Percentiles rank a stretch among this genome's conserved stretches.
These are phyloP conservation scores for Beauveria australis DNA, from an alignment of 2,329 filamentous ascomycete genomes.

Conservation along the genomic window DNA sequence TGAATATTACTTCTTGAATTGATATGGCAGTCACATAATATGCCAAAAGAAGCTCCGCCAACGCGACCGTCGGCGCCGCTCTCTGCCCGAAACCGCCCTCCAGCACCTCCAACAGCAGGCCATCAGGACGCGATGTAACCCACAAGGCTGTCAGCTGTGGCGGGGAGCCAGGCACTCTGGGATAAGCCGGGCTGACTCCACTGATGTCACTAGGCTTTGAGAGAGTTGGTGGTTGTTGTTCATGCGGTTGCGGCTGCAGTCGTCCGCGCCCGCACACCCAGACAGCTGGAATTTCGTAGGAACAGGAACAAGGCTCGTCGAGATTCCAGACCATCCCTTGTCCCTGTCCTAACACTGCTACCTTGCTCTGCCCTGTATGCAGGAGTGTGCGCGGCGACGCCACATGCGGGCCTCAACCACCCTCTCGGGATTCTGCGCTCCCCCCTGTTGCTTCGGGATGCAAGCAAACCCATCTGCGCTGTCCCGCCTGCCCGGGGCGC, in stretches of 20 bases:
- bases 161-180: neutral
- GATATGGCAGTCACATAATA: neutral
- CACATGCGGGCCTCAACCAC: neutral
- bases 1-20: conserved; percentile 5
- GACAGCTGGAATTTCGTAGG: neutral
- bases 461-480: neutral
- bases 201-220: neutral
- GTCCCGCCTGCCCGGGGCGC: neutral
- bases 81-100: neutral
- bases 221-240: neutral
- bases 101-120: neutral
- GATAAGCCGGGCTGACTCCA: neutral
- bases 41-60: neutral
- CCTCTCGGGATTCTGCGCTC: neutral
- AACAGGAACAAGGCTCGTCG: neutral
- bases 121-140: conserved; percentile 4
- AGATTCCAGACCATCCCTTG: neutral
- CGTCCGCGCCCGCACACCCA: neutral
- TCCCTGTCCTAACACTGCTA: neutral
- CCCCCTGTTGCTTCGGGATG: neutral
- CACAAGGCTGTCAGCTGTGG: conserved; percentile 5
- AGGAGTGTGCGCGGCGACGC: neutral
- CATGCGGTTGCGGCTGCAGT: neutral
- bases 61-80: neutral
- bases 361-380: neutral